Conservation (phyloP, 2,329 filamentous ascomycete genomes). For the Annulohypoxylon truncatum region DNA sequence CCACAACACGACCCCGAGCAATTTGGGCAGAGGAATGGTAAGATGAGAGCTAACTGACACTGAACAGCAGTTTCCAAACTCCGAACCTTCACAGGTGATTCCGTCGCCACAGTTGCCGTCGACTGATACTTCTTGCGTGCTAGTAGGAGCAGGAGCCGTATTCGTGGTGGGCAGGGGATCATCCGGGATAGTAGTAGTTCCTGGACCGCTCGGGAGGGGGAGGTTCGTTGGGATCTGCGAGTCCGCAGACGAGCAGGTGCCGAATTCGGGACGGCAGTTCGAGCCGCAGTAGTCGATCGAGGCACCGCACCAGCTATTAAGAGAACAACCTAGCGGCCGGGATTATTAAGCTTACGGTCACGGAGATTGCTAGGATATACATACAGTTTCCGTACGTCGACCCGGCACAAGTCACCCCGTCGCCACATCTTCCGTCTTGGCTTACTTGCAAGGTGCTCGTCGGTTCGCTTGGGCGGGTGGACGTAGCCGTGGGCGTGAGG, state of each 20-base stretch:
- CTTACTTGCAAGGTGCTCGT: constrained; percentile 44
- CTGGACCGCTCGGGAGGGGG: constrained; percentile 37
- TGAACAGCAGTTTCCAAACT: constrained; percentile 49
- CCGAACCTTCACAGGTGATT: constrained; percentile 47
- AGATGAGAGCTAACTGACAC: constrained; percentile 39
- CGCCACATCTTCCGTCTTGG: constrained; percentile 45
- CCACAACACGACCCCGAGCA: not conserved
- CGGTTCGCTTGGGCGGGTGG: constrained; percentile 33
- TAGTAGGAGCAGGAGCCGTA: constrained; percentile 38
- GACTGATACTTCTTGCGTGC: constrained; percentile 40
- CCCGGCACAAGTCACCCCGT: constrained; percentile 45
- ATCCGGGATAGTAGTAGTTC: constrained; percentile 26
- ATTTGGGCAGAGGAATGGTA: not conserved
- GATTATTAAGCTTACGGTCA: constrained; percentile 35
- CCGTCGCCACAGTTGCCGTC: constrained; percentile 47
- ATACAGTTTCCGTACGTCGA: constrained; percentile 48
- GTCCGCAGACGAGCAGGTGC: constrained; percentile 40
- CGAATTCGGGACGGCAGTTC: constrained; percentile 44
- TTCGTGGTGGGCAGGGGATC: constrained; percentile 38
- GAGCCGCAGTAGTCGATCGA: constrained; percentile 48
- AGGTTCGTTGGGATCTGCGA: constrained; percentile 36
- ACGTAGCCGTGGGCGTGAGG: constrained; percentile 33
- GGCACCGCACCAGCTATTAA: constrained; percentile 45
- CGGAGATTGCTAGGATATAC: constrained; percentile 26
- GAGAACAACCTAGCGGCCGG: constrained; percentile 43